phyloP scores from a whole-genome alignment of 1,139 yeast genomes.

The Sugiyamaella neomexicana region DNA sequence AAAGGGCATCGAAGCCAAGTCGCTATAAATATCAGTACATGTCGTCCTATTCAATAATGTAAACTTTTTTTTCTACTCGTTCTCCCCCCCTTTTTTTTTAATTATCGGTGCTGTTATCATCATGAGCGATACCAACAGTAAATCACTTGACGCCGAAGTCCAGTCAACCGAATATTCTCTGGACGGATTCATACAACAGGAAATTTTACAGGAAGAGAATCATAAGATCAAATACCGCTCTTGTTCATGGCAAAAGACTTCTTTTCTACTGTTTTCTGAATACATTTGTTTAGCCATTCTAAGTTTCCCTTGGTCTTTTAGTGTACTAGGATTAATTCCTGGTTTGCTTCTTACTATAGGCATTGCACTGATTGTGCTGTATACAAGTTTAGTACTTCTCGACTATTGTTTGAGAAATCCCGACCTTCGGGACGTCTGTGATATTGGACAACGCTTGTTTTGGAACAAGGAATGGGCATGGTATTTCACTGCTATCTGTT shows the following conservation, averaged over 20 bases:
- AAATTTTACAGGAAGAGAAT: conserved; percentile 35
- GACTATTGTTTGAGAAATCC: conserved; percentile 59
- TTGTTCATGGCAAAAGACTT: conserved; percentile 60
- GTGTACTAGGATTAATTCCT: conserved; percentile 58
- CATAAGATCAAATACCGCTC: conserved; percentile 50
- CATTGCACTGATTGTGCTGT: conserved; percentile 52
- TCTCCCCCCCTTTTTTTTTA: no score
- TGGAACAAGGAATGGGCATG: conserved; percentile 55
- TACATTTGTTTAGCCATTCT: conserved; percentile 62
- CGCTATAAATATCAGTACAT: neutral
- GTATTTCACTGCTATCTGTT: conserved; percentile 58
- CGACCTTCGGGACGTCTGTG: conserved; percentile 53
- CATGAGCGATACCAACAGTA: neutral
- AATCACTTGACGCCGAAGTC: conserved; percentile 2
- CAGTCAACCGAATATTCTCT: conserved; percentile 27
- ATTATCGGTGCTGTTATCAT: neutral
- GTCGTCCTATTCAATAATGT: neutral
- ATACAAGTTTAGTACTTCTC: conserved; percentile 55
- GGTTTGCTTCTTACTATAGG: conserved; percentile 56
- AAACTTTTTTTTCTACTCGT: neutral
- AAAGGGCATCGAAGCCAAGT: neutral
- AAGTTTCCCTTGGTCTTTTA: conserved; percentile 66
- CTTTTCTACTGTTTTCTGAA: conserved; percentile 59
- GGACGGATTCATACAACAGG: conserved; percentile 37
- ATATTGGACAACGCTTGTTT: conserved; percentile 58